Conservation (phyloP, 345 rosid genomes). For the Laguncularia racemosa region DNA sequence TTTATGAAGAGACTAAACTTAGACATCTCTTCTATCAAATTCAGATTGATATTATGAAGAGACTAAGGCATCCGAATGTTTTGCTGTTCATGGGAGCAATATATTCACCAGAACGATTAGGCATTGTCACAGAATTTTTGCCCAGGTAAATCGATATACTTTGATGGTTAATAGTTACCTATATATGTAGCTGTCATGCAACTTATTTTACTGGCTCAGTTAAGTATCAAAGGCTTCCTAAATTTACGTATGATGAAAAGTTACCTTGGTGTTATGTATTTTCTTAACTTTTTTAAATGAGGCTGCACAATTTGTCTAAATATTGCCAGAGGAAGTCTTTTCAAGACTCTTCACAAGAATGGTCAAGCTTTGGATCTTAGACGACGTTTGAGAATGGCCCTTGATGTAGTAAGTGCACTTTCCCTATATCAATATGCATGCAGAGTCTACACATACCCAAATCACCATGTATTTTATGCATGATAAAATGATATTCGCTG, state of each 20-base stretch:
- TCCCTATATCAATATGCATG: constrained; percentile 3
- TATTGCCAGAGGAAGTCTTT: constrained; percentile 77
- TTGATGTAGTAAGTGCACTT: constrained; percentile 61
- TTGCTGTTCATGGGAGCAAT: constrained; percentile 94
- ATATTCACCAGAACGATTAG: constrained; percentile 59
- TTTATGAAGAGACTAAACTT: constrained; percentile 62
- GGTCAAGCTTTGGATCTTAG: constrained; percentile 61
- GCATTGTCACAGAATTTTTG: constrained; percentile 74
- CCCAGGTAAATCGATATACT: constrained; percentile 47
- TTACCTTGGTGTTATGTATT: not conserved
- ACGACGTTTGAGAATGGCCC: constrained; percentile 75
- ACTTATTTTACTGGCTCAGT: not conserved
- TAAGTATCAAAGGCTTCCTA: no score
- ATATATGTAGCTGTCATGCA: not conserved
- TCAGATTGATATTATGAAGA: constrained; percentile 79
- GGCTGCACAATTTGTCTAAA: not conserved
- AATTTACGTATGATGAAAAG: not conserved
- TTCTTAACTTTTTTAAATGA: not conserved
- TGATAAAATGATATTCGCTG: no score
- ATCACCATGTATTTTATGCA: no score
- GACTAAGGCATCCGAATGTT: constrained; percentile 85
- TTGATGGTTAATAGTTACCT: not conserved
- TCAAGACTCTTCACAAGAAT: constrained; percentile 71
- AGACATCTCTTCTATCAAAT: not conserved
- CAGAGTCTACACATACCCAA: not conserved